These are phyloP conservation scores for Starmerella cellae DNA, from an alignment of 805 yeast genomes.

Conservation along the genomic window DNA sequence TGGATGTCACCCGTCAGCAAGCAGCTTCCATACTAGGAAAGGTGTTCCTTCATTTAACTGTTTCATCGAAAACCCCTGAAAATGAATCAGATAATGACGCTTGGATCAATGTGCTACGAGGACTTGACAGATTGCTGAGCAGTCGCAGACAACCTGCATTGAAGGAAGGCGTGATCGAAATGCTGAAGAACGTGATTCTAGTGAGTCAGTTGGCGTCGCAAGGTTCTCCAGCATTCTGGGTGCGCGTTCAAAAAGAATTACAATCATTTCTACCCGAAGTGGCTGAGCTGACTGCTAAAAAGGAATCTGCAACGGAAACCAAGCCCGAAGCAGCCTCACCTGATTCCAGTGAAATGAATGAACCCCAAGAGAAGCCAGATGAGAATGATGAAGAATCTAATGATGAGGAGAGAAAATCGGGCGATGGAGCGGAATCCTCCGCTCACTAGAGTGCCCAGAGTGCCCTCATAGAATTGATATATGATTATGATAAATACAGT, in stretches of 20 bases:
- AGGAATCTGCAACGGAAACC: slow-evolving; percentile 6
- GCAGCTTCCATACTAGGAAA: slow-evolving; percentile 57
- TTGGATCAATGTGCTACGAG: slow-evolving; percentile 30
- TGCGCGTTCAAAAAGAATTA: slow-evolving; percentile 27
- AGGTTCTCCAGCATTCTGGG: slow-evolving; percentile 28
- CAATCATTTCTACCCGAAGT: slow-evolving; percentile 31
- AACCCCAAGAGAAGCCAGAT: no score
- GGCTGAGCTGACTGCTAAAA: slow-evolving; percentile 14
- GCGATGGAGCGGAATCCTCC: no score
- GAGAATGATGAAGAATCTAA: no score
- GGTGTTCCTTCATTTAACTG: slow-evolving; percentile 37
- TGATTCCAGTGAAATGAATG: no score
- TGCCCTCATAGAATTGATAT: no score
- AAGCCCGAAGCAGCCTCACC: no score
- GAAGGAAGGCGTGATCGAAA: slow-evolving; percentile 31
- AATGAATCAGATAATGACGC: slow-evolving; percentile 23
- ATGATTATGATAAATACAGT: no score
- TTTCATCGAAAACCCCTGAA: slow-evolving; percentile 25
- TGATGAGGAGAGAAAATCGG: no score
- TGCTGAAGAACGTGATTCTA: slow-evolving; percentile 31
- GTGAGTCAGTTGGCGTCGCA: slow-evolving; percentile 29
- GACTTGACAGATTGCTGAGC: slow-evolving; percentile 30
- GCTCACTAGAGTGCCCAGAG: no score
- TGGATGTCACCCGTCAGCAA: slow-evolving; percentile 52
- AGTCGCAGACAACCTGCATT: slow-evolving; percentile 30